These are phyloP conservation scores for Takashimella tepidaria DNA, from an alignment of 1,284 basidiomycete genomes.

Conservation along the genomic window DNA sequence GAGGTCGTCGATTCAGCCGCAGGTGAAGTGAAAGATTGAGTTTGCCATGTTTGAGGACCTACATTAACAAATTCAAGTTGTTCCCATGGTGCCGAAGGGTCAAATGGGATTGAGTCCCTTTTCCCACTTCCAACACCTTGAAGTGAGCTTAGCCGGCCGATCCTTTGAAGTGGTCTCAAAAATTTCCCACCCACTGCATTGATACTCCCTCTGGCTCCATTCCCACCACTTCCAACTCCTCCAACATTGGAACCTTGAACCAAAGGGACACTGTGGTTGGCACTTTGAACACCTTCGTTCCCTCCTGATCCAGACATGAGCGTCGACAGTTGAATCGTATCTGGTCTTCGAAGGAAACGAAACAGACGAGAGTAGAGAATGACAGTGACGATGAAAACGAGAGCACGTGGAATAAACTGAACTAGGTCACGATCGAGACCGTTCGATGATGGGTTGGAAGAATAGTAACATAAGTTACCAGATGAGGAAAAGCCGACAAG, in stretches of 20 bases:
- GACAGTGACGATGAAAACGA: slow-evolving; percentile 38
- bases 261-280: background rate
- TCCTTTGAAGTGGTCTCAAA: slow-evolving; percentile 9
- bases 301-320: slow-evolving; percentile 16
- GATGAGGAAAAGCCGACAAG: slow-evolving; percentile 26
- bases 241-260: background rate
- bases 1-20: slow-evolving; percentile 2
- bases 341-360: slow-evolving; percentile 40
- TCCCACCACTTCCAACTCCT: background rate
- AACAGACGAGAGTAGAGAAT: slow-evolving; percentile 37
- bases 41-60: slow-evolving; percentile 10
- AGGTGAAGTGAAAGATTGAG: slow-evolving; percentile 9
- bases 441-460: background rate
- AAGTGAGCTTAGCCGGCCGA: slow-evolving; percentile 2
- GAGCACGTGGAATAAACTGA: slow-evolving; percentile 41
- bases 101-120: slow-evolving; percentile 7
- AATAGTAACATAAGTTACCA: slow-evolving; percentile 41
- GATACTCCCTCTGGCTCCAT: too few species aligned
- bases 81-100: slow-evolving; percentile 35
- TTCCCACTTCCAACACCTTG: slow-evolving; percentile 2
- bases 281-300: background rate
- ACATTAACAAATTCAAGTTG: slow-evolving; percentile 32
- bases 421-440: slow-evolving; percentile 32
- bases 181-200: slow-evolving; percentile 3
- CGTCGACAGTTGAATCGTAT: slow-evolving; percentile 39